These are phyloP conservation scores for Thielaviopsis musarum DNA, from an alignment of 2,329 filamentous ascomycete species.

Conservation along the genomic window DNA sequence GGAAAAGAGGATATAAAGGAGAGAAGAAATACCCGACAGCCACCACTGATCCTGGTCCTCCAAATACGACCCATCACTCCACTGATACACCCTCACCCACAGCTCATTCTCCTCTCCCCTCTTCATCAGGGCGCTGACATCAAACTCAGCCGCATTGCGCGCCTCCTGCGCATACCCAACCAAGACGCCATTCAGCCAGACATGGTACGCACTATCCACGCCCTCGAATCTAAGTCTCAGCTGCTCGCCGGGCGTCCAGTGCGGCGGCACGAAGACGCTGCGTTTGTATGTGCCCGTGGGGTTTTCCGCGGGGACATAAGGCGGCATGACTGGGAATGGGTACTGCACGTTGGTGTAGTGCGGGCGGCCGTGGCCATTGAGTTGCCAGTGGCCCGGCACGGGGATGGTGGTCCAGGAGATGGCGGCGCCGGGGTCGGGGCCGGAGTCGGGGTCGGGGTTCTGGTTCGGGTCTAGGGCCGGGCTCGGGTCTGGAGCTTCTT, in stretches of 20 bases:
- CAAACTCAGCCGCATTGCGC: slow-evolving; percentile 57
- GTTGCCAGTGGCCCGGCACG: slow-evolving; percentile 56
- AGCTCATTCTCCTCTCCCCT: slow-evolving; percentile 34
- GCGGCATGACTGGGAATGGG: slow-evolving; percentile 50
- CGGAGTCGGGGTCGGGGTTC: too few relatives aligned
- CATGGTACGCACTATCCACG: slow-evolving; percentile 54
- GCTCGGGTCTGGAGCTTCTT: slow-evolving; percentile 20
- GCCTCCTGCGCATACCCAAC: slow-evolving; percentile 59
- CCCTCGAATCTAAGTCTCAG: slow-evolving; percentile 50
- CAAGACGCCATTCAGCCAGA: slow-evolving; percentile 51
- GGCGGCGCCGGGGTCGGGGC: too few relatives aligned
- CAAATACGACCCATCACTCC: slow-evolving; percentile 54
- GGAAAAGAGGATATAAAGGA: too few relatives aligned
- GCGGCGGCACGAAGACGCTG: slow-evolving; percentile 34
- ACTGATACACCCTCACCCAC: slow-evolving; percentile 54
- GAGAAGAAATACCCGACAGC: slow-evolving; percentile 24
- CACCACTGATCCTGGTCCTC: slow-evolving; percentile 60
- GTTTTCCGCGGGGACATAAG: slow-evolving; percentile 41
- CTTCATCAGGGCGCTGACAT: slow-evolving; percentile 39
- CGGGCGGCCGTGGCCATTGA: slow-evolving; percentile 48
- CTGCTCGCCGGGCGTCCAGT: slow-evolving; percentile 35
- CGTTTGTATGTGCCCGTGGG: slow-evolving; percentile 46
- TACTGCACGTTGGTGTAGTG: slow-evolving; percentile 56
- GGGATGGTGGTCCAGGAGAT: slow-evolving; percentile 29
- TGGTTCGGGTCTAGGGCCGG: too few relatives aligned